Evolutionary conservation across 2,329 filamentous ascomycete genomes (phyloP).

Genomic region (Arthrobotrys sphaeroides): DNA sequence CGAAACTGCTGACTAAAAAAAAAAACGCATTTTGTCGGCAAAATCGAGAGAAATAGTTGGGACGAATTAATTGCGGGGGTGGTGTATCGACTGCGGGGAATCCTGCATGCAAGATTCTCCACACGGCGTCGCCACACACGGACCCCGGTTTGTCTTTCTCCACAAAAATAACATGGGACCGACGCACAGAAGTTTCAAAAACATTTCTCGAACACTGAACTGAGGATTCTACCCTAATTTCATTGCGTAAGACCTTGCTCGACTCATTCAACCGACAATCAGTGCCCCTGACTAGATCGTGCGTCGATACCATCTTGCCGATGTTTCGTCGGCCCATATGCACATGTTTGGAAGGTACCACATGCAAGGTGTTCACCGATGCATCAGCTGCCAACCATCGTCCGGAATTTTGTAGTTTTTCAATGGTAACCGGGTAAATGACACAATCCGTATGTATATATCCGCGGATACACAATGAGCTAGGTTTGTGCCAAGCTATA

Average conservation of each 20-base stretch:
- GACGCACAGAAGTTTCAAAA: constrained; percentile 18
- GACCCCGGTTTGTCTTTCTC: neutral
- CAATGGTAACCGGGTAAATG: constrained; percentile 8
- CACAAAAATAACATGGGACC: neutral
- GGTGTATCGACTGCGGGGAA: constrained; percentile 40
- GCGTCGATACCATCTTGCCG: neutral
- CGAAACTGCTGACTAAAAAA: neutral
- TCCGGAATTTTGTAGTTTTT: neutral
- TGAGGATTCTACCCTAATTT: constrained; percentile 22
- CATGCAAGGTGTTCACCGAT: neutral
- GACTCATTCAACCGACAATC: neutral
- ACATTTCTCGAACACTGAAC: constrained; percentile 6
- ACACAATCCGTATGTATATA: constrained; percentile 7
- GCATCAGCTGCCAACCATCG: neutral
- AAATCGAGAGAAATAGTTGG: constrained; percentile 3
- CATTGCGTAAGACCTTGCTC: neutral
- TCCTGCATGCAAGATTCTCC: constrained; percentile 5
- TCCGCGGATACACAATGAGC: neutral
- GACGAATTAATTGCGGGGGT: constrained; percentile 35
- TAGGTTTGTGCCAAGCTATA: neutral
- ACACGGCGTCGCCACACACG: neutral
- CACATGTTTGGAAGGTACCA: constrained; percentile 6
- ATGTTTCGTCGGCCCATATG: neutral
- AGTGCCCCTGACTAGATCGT: neutral
- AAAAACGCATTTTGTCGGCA: neutral